Conservation (phyloP, 441 rosid species). For the Corymbia citriodora region DNA sequence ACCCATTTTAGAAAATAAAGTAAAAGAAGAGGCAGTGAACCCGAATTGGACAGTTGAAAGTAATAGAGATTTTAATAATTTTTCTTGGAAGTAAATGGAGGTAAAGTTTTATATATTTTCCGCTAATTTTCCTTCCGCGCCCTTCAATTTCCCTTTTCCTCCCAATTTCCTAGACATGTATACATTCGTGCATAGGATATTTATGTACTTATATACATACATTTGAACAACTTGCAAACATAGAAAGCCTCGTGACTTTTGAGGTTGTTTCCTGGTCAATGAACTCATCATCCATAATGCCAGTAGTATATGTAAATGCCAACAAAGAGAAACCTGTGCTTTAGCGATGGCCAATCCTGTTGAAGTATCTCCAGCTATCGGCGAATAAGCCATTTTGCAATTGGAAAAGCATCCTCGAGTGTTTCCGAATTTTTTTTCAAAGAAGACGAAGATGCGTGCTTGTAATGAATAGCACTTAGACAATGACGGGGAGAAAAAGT, state of each 20-base stretch:
- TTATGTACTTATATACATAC: too few relatives aligned
- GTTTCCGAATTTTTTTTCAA: background rate
- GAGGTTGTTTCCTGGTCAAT: background rate
- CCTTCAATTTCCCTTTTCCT: background rate
- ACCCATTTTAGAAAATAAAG: background rate
- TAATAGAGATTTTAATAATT: background rate
- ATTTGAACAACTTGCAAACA: background rate
- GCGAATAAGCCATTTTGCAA: background rate
- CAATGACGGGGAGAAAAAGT: background rate
- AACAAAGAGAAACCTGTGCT: too few relatives aligned
- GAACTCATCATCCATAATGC: background rate
- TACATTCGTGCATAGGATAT: too few relatives aligned
- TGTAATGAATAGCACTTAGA: background rate
- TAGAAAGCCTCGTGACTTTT: background rate
- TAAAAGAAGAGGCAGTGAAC: background rate
- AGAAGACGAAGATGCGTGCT: background rate
- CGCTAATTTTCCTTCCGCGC: background rate
- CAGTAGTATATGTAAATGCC: background rate
- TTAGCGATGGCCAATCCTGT: background rate
- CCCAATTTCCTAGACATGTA: background rate
- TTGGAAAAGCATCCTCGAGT: background rate
- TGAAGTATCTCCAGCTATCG: too few relatives aligned
- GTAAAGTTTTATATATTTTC: background rate
- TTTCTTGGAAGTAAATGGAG: background rate
- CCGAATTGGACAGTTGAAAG: background rate